These are phyloP conservation scores for Acephala macrosclerotiorum DNA, from an alignment of 2,329 filamentous ascomycete species.

Conservation along the genomic window DNA sequence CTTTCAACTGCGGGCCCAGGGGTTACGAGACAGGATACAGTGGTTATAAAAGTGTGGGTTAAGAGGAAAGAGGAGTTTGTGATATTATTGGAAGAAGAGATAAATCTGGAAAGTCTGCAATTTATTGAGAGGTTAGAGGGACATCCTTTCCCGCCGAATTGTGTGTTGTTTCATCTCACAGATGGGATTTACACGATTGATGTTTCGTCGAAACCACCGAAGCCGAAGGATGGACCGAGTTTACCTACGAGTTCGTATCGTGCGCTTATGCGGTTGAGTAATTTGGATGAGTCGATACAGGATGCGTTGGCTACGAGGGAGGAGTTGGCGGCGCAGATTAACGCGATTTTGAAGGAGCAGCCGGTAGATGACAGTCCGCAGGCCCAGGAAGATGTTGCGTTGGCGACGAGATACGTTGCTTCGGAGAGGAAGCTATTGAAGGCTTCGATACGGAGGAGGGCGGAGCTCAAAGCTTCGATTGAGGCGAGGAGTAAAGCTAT, in stretches of 20 bases:
- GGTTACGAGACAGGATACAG: slow-evolving; percentile 68
- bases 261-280: slow-evolving; percentile 85
- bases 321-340: slow-evolving; percentile 80
- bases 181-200: slow-evolving; percentile 89
- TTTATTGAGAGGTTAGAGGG: slow-evolving; percentile 78
- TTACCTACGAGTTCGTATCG: slow-evolving; percentile 82
- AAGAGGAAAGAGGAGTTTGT: slow-evolving; percentile 60
- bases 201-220: slow-evolving; percentile 54
- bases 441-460: slow-evolving; percentile 65
- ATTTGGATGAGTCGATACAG: slow-evolving; percentile 88
- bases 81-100: slow-evolving; percentile 73
- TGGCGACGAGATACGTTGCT: slow-evolving; percentile 62
- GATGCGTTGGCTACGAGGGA: slow-evolving; percentile 84
- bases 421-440: slow-evolving; percentile 72
- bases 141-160: slow-evolving; percentile 80
- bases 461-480: slow-evolving; percentile 74
- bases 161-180: slow-evolving; percentile 82
- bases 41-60: slow-evolving; percentile 80
- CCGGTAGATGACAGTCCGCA: slow-evolving; percentile 53
- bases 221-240: slow-evolving; percentile 58
- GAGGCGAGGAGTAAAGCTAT: slow-evolving; percentile 72
- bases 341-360: slow-evolving; percentile 56
- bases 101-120: slow-evolving; percentile 77
- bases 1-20: slow-evolving; percentile 67
- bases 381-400: slow-evolving; percentile 56